Evolutionary conservation across 2,329 filamentous ascomycete genomes (phyloP), one percentile per base, ranked within the genome.

Genomic region (Fusarium temperatum): DNA sequence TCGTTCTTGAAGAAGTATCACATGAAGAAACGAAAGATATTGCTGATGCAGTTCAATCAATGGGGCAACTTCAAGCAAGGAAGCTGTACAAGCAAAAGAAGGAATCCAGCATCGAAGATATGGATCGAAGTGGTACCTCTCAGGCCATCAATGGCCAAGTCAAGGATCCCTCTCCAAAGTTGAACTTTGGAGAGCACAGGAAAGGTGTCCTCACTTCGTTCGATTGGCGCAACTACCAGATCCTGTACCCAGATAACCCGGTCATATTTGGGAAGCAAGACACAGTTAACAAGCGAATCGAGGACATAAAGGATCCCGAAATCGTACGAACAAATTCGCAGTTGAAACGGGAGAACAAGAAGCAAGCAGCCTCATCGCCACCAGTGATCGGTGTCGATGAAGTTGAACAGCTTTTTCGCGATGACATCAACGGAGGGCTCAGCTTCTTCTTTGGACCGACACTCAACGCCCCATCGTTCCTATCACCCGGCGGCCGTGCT

Each of bases 41-140:
- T 1, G 1, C 9, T 14, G 13, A 41, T 41, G 0, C 0, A 6
- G 38, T 41, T 41, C 38, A 22, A 3, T 6, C 0, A 0, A 45
- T 20, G 24, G 24, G 44, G 14, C 24, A 28, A 8, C 0, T 7
- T 12, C 44, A 47, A 3, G 44, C 24, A 10, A 13, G 14, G 24
- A 45, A 45, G 42, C 7, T 26, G 11, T 26, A 9, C 17, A 5
- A 26, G 8, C 8, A 26, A 5, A 45, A 20, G 24, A 26, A 45
- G 17, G 24, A 45, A 7, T 14, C 24, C 12, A 26, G 8, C 5
- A 45, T 45, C 18, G 8, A 26, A 5, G 18, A 14, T 7, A 26
- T 45, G 8, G 2, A 45, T 45, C 8, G 44, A 20, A 45, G 44
- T 9, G 18, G 44, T 0, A 47, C 4, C 24, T 47, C 24, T 47